Evolutionary conservation across 2,329 filamentous ascomycete species (phyloP).

Genomic region (Cadophora sp.): DNA sequence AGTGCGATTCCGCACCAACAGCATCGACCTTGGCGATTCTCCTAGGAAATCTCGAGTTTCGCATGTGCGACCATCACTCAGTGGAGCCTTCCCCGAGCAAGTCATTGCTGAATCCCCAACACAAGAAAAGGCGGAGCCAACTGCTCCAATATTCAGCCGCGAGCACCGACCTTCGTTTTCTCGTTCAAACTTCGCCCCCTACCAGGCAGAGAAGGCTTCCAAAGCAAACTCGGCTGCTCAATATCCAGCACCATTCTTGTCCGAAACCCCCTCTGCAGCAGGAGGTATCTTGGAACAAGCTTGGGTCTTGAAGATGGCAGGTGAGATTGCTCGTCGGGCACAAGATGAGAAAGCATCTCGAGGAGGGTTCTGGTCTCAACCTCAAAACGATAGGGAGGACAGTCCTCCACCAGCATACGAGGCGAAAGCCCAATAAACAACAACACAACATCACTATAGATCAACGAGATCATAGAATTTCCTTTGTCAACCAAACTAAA

Average conservation of each 20-base stretch:
- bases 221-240: neutral
- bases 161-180: conserved; percentile 32
- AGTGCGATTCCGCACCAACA: conserved; percentile 45
- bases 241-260: conserved; percentile 34
- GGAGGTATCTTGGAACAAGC: conserved; percentile 59
- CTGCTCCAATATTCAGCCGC: conserved; percentile 31
- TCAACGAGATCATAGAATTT: conserved; percentile 24
- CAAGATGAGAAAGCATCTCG: conserved; percentile 77
- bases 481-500: conserved; percentile 22
- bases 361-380: conserved; percentile 53
- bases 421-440: conserved; percentile 37
- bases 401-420: conserved; percentile 69
- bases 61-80: conserved; percentile 30
- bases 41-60: conserved; percentile 41
- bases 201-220: conserved; percentile 35
- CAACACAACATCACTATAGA: conserved; percentile 27
- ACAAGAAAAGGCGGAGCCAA: conserved; percentile 29
- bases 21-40: conserved; percentile 48
- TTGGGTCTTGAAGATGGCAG: conserved; percentile 92
- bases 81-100: conserved; percentile 32
- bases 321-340: conserved; percentile 86
- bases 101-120: conserved; percentile 30
- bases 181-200: conserved; percentile 26
- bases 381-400: conserved; percentile 56
- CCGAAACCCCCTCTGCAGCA: conserved; percentile 34